Base-by-base conservation (phyloP, 345 rosid genomes). In the Boechera stricta region DNA sequence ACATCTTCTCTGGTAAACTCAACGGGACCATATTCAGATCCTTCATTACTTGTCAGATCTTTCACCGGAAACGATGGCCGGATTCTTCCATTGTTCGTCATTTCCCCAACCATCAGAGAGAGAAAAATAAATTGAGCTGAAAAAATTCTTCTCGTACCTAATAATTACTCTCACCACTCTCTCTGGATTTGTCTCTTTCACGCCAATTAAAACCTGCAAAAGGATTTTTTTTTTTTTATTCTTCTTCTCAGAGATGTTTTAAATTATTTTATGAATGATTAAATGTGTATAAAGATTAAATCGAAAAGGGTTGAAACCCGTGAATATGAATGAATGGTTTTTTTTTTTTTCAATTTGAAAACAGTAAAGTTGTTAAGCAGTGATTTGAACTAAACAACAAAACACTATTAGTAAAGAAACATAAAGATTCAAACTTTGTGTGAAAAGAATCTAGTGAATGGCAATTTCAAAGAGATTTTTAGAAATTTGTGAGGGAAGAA, bases 1-100 rank as follows among this genome's bases (percentile, higher is more conserved):
- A 88, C 92, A 26, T 85, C 92, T 85, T 86, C 92, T 73, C 92
- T 82, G 3, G 92, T 82, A 77, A 85, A 85, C 79, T 88, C 92
- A 69, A 80, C 72, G 21, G 83, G 79, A 9, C 92, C 86, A 67
- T 77, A 85, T 44, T 88, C 92, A 36, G 92, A 88, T 74, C 88
- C 92, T 7, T 85, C 86, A 73, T 74, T 85, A 64, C 92, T 88
- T 33, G 83, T 78, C 62, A 85, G 87, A 85, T 88, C 92, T 83
- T 70, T 87, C 11, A 83, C 81, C 18, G 84, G 80, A 73, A 85
- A 84, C 2, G 85, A 81, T 55, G 75, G 87, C 72, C 92, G 85
- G 77, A 77, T 54, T 79, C 86, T 82, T 41, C 73, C 85, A 54
- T 80, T 81, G 64, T 72, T 80, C 35, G 83, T 67, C 61, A 87